Percentiles rank a stretch among this genome's conserved stretches.
Conservation (phyloP, 129 eudicot species). For the Flaveria bidentis region DNA sequence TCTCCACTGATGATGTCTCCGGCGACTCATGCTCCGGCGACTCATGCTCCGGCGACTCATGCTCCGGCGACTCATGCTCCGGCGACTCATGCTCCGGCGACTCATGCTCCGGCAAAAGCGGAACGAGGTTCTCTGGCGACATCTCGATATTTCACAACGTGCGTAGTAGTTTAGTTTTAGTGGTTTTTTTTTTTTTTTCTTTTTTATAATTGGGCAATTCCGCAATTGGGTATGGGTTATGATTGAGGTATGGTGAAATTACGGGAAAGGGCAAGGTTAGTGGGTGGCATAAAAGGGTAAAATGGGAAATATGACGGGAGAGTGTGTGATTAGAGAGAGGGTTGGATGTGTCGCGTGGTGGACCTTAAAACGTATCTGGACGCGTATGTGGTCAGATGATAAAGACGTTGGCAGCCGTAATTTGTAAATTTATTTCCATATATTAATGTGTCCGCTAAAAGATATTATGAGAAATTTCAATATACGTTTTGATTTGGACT, state of each 20-base stretch:
- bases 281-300: slow-evolving; percentile 15
- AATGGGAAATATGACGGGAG: slow-evolving; percentile 17
- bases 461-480: no score
- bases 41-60: no score
- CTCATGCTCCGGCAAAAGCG: slow-evolving; percentile 49
- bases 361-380: slow-evolving; percentile 37
- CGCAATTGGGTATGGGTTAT: neutral
- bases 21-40: slow-evolving; percentile 32
- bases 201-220: neutral
- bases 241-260: slow-evolving; percentile 27
- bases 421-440: neutral
- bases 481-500: no score
- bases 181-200: neutral
- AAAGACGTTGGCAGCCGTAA: neutral
- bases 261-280: slow-evolving; percentile 23
- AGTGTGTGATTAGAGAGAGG: neutral
- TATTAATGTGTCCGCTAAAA: no score
- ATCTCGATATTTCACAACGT: slow-evolving; percentile 26
- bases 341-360: slow-evolving; percentile 34
- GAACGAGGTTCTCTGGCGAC: slow-evolving; percentile 41
- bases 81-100: no score
- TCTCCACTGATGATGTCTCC: slow-evolving; percentile 20
- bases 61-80: no score
- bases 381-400: slow-evolving; percentile 33
- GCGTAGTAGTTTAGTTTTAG: neutral